Percentiles rank a stretch among this genome's conserved stretches.
phyloP scores from a whole-genome alignment of 345 rosid species.

The Pistacia integerrima region DNA sequence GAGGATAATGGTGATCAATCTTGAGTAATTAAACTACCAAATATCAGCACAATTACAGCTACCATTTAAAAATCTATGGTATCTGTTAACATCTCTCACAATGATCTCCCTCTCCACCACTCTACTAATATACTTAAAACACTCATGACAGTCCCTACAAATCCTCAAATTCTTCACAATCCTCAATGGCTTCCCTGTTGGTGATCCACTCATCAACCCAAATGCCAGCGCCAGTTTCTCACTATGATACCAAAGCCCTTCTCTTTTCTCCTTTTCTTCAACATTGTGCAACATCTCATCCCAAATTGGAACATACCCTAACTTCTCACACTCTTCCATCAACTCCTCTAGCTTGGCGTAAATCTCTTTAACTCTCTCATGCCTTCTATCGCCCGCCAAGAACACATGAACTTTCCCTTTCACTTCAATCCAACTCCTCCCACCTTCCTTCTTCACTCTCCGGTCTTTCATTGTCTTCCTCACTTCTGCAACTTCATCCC shows the following conservation, averaged over 20 bases:
- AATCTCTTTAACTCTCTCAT: slow-evolving; percentile 37
- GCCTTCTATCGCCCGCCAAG: slow-evolving; percentile 48
- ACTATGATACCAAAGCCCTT: slow-evolving; percentile 47
- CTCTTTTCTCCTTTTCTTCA: slow-evolving; percentile 38
- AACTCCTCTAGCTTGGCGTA: slow-evolving; percentile 42
- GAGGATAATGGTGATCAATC: neutral
- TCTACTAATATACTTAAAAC: slow-evolving; percentile 46
- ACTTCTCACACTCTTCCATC: slow-evolving; percentile 33
- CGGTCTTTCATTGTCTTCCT: slow-evolving; percentile 39
- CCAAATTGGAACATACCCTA: slow-evolving; percentile 42
- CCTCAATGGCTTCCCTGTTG: slow-evolving; percentile 39
- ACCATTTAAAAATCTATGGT: slow-evolving; percentile 46
- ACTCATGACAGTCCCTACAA: slow-evolving; percentile 47
- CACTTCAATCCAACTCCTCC: slow-evolving; percentile 51
- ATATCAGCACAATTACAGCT: slow-evolving; percentile 39
- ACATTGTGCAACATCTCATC: slow-evolving; percentile 37
- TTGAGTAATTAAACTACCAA: slow-evolving; percentile 28
- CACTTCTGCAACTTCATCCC: slow-evolving; percentile 40
- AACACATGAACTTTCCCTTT: slow-evolving; percentile 52
- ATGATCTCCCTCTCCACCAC: slow-evolving; percentile 39
- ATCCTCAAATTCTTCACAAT: slow-evolving; percentile 44
- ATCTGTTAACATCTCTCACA: slow-evolving; percentile 50
- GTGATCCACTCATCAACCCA: slow-evolving; percentile 46
- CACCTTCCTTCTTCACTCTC: slow-evolving; percentile 44
- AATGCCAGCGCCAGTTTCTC: slow-evolving; percentile 63